phyloP scores from a whole-genome alignment of 345 rosid genomes.

The Abelmoschus esculentus region DNA sequence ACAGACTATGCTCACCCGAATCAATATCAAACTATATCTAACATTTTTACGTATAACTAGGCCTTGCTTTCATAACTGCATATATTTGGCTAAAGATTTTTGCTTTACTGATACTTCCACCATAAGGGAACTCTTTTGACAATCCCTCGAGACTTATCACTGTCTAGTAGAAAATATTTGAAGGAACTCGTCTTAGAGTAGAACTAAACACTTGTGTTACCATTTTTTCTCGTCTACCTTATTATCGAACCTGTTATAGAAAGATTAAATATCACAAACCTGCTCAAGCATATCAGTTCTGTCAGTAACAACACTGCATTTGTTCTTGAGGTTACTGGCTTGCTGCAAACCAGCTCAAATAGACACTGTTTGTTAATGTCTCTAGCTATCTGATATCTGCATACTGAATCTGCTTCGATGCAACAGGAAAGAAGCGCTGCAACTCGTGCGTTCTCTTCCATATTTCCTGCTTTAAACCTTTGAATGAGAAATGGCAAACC shows the following conservation, averaged over 20 bases:
- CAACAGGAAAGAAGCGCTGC: conserved; percentile 37
- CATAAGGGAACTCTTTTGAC: too few relatives aligned
- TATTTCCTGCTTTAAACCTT: conserved; percentile 28
- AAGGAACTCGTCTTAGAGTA: background rate
- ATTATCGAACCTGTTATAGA: background rate
- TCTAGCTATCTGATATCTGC: conserved; percentile 37
- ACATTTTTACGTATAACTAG: background rate
- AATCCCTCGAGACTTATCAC: too few relatives aligned
- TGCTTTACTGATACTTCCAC: too few relatives aligned
- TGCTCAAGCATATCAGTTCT: conserved; percentile 46
- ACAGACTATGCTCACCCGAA: background rate
- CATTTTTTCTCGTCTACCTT: background rate
- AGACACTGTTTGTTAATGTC: conserved; percentile 27
- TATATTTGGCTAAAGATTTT: too few relatives aligned
- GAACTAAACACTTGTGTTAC: background rate
- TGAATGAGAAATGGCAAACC: conserved; percentile 39
- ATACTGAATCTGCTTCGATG: conserved; percentile 43
- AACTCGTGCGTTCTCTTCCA: conserved; percentile 29
- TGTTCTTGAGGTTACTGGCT: conserved; percentile 29
- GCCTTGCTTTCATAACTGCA: too few relatives aligned
- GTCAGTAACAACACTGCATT: conserved; percentile 33
- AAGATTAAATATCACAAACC: conserved; percentile 22
- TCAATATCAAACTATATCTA: conserved; percentile 1
- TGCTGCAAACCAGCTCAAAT: conserved; percentile 38
- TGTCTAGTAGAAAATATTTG: background rate